Evolutionary conservation across 140 eudicot genomes (phyloP).

Genomic region (Senecio squalidus): DNA sequence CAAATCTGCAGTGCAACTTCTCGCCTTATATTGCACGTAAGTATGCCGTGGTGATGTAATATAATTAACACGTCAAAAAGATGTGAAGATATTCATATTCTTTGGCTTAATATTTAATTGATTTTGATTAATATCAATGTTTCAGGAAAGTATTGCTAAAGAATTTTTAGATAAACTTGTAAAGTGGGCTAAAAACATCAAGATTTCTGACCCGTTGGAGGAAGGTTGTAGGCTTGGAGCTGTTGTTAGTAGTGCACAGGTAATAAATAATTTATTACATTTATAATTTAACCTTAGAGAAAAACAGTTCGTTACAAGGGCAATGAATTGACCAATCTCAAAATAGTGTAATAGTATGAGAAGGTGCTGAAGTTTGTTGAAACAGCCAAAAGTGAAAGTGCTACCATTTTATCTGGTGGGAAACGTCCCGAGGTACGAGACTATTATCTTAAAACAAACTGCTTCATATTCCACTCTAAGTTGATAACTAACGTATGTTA

Average conservation of each 20-base stretch:
- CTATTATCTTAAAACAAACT: no score
- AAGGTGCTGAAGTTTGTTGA: slow-evolving; percentile 72
- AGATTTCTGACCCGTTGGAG: slow-evolving; percentile 88
- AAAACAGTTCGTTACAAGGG: no score
- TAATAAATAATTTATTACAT: slow-evolving; percentile 16
- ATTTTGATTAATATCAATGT: background rate
- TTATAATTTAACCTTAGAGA: no score
- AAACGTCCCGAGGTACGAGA: no score
- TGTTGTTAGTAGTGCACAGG: slow-evolving; percentile 89
- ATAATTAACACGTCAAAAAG: background rate
- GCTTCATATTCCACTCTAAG: no score
- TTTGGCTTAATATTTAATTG: background rate
- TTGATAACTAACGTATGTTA: no score
- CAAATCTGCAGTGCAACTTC: slow-evolving; percentile 99
- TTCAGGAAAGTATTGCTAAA: slow-evolving; percentile 85
- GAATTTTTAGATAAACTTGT: slow-evolving; percentile 74
- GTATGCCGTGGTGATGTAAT: slow-evolving; percentile 7
- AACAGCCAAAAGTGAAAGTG: slow-evolving; percentile 93
- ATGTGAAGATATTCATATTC: background rate
- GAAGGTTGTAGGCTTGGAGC: slow-evolving; percentile 99
- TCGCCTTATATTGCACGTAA: slow-evolving; percentile 87
- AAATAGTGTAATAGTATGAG: slow-evolving; percentile 56
- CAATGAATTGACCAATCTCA: background rate
- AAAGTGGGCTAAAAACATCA: slow-evolving; percentile 82
- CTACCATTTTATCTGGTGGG: slow-evolving; percentile 80